A percentile compares a stretch with the other conserved stretches of the same genome.
phyloP scores from a whole-genome alignment of 371 early-diverging fungal genomes.

The Mucor saturninus region DNA sequence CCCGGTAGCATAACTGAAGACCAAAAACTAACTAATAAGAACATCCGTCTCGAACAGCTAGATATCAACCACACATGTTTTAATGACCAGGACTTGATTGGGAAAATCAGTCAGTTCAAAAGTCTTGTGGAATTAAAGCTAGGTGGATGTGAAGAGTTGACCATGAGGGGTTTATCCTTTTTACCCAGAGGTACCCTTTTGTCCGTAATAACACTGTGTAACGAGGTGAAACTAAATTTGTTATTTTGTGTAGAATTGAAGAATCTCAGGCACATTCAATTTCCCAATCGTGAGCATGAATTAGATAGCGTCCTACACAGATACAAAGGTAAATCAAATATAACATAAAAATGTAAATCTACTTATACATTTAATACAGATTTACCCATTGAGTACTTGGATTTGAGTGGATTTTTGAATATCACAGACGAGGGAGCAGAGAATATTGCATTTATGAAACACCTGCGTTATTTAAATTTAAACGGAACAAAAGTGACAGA shows the following conservation, averaged over 20 bases:
- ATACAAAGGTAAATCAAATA: constrained; percentile 31
- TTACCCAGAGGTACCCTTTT: constrained; percentile 35
- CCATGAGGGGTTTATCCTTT: constrained; percentile 30
- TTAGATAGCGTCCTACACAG: constrained; percentile 36
- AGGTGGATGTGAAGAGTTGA: constrained; percentile 33
- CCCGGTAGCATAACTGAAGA: background rate
- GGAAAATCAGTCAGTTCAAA: constrained; percentile 24
- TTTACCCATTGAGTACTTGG: constrained; percentile 36
- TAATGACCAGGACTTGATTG: constrained; percentile 34
- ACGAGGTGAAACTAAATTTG: background rate
- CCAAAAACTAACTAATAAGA: background rate
- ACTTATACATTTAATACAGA: constrained; percentile 20
- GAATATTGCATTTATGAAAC: constrained; percentile 37
- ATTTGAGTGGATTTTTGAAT: constrained; percentile 39
- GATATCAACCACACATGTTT: constrained; percentile 37
- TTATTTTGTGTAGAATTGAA: constrained; percentile 26
- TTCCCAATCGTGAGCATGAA: constrained; percentile 47
- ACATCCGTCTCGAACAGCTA: constrained; percentile 23
- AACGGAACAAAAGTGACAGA: constrained; percentile 49
- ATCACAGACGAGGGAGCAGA: constrained; percentile 41
- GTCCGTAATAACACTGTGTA: background rate
- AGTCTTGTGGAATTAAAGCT: constrained; percentile 36
- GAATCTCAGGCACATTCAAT: constrained; percentile 33
- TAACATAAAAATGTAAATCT: background rate
- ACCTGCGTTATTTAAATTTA: constrained; percentile 37